Conservation (phyloP, 192 early-diverging fungal species). For the Linnemannia zychae region DNA sequence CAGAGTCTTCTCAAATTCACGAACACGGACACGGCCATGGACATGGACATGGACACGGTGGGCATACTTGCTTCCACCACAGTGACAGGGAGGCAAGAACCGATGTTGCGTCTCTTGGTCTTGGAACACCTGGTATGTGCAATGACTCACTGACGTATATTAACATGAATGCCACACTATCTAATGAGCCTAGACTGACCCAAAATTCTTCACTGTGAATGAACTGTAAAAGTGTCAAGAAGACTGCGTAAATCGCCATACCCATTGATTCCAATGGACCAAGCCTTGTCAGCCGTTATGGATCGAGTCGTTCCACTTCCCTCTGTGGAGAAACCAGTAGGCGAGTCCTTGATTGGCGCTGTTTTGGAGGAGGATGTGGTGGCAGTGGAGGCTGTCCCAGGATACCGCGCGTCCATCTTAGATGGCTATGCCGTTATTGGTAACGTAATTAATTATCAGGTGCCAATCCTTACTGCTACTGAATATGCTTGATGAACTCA, state of each 20-base stretch:
- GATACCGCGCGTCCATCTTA: conserved; percentile 88
- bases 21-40: too few species aligned
- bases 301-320: conserved; percentile 47
- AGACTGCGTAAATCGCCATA: conserved; percentile 86
- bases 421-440: conserved; percentile 95
- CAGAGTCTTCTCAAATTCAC: conserved; percentile 49
- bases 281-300: conserved; percentile 73
- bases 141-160: background rate
- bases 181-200: background rate
- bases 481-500: background rate
- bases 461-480: background rate
- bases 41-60: conserved; percentile 55
- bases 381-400: conserved; percentile 83
- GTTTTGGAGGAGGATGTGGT: conserved; percentile 83
- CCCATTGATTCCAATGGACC: conserved; percentile 79
- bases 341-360: conserved; percentile 68
- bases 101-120: conserved; percentile 37
- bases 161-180: background rate
- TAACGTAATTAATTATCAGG: conserved; percentile 63
- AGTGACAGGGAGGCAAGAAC: conserved; percentile 37
- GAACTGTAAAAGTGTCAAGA: conserved; percentile 64
- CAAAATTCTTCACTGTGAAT: background rate
- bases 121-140: conserved; percentile 51
- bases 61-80: conserved; percentile 47
- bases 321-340: conserved; percentile 55